These are phyloP conservation scores for Pharus latifolius DNA, from an alignment of 176 grass and related monocot genomes.

Conservation along the genomic window DNA sequence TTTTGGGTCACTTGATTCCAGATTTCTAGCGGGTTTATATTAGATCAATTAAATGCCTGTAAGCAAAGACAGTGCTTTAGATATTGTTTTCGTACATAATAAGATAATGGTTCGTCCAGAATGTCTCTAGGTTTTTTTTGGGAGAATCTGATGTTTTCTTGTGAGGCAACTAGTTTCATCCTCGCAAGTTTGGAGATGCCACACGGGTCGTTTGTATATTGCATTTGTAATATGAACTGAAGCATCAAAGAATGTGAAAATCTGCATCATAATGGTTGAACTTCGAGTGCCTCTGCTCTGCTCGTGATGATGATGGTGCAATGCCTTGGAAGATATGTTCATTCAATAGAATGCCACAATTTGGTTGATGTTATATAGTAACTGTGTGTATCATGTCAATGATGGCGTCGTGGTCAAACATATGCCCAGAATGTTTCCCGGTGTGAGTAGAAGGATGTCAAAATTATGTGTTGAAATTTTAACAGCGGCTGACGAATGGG, in stretches of 20 bases:
- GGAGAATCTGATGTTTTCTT: conserved; percentile 23
- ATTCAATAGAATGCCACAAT: too few species aligned
- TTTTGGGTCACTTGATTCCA: conserved; percentile 25
- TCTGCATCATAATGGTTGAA: background rate
- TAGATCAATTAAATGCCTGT: conserved; percentile 43
- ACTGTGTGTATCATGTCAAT: too few species aligned
- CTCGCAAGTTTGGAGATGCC: conserved; percentile 8
- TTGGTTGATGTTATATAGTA: too few species aligned
- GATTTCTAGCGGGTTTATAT: conserved; percentile 40
- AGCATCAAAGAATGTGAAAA: background rate
- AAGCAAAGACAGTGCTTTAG: conserved; percentile 39
- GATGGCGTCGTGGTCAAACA: too few species aligned
- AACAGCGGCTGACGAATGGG: too few species aligned
- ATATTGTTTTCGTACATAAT: conserved; percentile 56
- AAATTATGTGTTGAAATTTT: too few species aligned
- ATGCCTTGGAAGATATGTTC: too few species aligned
- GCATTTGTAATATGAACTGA: background rate
- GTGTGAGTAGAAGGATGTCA: too few species aligned
- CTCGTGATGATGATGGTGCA: background rate
- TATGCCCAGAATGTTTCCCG: too few species aligned
- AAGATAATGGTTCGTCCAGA: conserved; percentile 25
- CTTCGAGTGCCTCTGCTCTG: too few species aligned
- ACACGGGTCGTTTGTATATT: conserved; percentile 1
- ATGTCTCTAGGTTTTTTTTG: background rate
- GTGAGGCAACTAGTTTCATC: background rate